Evolutionary conservation across 768 basidiomycete species (phyloP).

Genomic region (Lenzites betulinus): DNA sequence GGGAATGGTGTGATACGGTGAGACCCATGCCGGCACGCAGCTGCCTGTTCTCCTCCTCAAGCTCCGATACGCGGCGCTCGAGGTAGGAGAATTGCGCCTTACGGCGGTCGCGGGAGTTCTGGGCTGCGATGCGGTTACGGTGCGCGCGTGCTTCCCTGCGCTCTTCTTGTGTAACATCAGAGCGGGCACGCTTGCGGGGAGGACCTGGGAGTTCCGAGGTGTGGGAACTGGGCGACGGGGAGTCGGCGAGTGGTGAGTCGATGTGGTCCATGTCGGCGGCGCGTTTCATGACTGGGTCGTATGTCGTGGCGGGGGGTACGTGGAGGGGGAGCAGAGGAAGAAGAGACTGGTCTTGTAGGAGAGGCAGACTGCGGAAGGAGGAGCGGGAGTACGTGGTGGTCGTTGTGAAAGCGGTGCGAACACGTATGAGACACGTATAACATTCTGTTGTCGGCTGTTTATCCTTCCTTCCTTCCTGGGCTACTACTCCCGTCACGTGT

Average conservation of each 20-base stretch:
- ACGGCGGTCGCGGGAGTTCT: slow-evolving; percentile 88
- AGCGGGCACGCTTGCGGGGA: slow-evolving; percentile 75
- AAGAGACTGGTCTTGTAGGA: slow-evolving; percentile 31
- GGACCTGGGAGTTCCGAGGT: slow-evolving; percentile 35
- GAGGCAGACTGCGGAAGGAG: slow-evolving; percentile 26
- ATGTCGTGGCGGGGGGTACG: slow-evolving; percentile 21
- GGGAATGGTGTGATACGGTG: slow-evolving; percentile 20
- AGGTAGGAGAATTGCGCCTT: slow-evolving; percentile 91
- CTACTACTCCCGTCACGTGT: slow-evolving; percentile 4
- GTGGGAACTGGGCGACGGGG: slow-evolving; percentile 25
- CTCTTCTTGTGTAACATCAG: slow-evolving; percentile 65
- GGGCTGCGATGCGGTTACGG: slow-evolving; percentile 91
- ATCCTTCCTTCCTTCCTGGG: slow-evolving; percentile 10
- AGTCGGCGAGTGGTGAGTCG: slow-evolving; percentile 24
- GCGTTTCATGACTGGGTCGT: slow-evolving; percentile 31
- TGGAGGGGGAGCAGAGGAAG: slow-evolving; percentile 19
- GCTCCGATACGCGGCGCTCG: slow-evolving; percentile 86
- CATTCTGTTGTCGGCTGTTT: slow-evolving; percentile 25
- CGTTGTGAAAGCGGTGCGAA: slow-evolving; percentile 23
- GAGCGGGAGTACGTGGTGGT: slow-evolving; percentile 33
- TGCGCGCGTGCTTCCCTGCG: slow-evolving; percentile 88
- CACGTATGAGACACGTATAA: slow-evolving; percentile 31
- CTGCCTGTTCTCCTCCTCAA: slow-evolving; percentile 82
- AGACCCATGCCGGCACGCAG: slow-evolving; percentile 55
- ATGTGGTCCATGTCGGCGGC: slow-evolving; percentile 29